Evolutionary conservation across 192 early-diverging fungal genomes (phyloP).

Genomic region (Entomortierella lignicola): DNA sequence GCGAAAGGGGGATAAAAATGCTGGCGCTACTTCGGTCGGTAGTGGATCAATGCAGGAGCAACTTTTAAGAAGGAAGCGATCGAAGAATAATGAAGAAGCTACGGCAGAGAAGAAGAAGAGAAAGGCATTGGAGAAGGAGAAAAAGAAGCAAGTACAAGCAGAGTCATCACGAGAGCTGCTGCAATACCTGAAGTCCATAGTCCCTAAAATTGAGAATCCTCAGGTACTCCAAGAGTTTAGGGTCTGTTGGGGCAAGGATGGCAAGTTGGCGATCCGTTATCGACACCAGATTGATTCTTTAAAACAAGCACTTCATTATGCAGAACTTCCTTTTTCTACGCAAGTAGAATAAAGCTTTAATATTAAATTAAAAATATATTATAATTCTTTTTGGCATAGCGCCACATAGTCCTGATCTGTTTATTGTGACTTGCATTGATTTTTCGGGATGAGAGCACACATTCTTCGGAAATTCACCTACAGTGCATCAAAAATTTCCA

Average conservation of each 20-base stretch:
- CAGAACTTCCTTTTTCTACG: conserved; percentile 25
- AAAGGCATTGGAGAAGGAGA: background rate
- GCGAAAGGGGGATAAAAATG: background rate
- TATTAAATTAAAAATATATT: too few species aligned
- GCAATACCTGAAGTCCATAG: conserved; percentile 21
- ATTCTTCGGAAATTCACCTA: background rate
- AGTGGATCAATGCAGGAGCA: conserved; percentile 29
- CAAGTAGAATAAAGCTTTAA: too few species aligned
- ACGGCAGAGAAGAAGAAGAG: conserved; percentile 1
- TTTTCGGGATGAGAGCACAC: background rate
- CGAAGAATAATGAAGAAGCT: background rate
- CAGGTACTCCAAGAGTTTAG: conserved; percentile 18
- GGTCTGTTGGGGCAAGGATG: conserved; percentile 51
- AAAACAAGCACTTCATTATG: conserved; percentile 43
- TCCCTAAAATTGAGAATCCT: conserved; percentile 32
- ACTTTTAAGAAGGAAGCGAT: conserved; percentile 15
- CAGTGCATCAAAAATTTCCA: background rate
- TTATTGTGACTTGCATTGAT: background rate
- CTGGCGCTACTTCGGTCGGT: background rate
- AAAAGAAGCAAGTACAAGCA: conserved; percentile 12
- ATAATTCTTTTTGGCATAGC: too few species aligned
- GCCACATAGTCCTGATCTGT: too few species aligned
- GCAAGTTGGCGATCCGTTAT: conserved; percentile 32
- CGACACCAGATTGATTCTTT: conserved; percentile 36
- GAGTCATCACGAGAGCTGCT: conserved; percentile 25